These are phyloP conservation scores for Aureobasidium sp. DNA, from an alignment of 2,329 filamentous ascomycete species.

Conservation along the genomic window DNA sequence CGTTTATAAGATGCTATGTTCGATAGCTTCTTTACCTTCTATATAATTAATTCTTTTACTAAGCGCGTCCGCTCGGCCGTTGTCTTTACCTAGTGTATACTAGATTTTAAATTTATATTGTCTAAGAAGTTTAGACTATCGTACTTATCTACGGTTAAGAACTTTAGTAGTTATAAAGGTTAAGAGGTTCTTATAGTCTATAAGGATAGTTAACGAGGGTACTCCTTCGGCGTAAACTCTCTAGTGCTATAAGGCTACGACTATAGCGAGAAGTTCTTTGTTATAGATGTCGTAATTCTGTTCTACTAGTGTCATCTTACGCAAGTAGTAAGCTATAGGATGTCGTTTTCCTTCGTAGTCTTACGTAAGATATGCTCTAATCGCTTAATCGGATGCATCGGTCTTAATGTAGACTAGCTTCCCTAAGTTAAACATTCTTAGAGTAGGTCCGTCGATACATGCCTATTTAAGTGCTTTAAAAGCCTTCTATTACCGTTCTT, in stretches of 20 bases:
- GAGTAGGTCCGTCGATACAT: too few species aligned
- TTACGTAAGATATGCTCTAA: background rate
- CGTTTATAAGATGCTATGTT: background rate
- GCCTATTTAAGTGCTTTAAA: too few species aligned
- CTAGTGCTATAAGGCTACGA: slow-evolving; percentile 12
- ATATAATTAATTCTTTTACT: background rate
- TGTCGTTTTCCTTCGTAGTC: slow-evolving; percentile 13
- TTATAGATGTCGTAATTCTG: slow-evolving; percentile 15
- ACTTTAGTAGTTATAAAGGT: slow-evolving; percentile 15
- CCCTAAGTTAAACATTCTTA: too few species aligned
- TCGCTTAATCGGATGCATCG: background rate
- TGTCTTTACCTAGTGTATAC: background rate
- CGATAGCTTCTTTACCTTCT: slow-evolving; percentile 1
- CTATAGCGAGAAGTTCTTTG: slow-evolving; percentile 1
- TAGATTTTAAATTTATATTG: slow-evolving; percentile 14
- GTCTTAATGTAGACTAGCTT: background rate
- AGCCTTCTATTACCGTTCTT: too few species aligned
- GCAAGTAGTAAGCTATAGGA: slow-evolving; percentile 15
- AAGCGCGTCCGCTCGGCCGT: too few species aligned
- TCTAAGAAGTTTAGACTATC: slow-evolving; percentile 12
- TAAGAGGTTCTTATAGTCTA: slow-evolving; percentile 15
- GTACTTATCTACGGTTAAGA: slow-evolving; percentile 8
- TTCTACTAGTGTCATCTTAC: slow-evolving; percentile 14
- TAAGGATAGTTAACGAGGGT: background rate
- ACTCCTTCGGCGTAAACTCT: background rate